Base-by-base conservation (phyloP, 768 basidiomycete genomes). In the Amanita inopinata region DNA sequence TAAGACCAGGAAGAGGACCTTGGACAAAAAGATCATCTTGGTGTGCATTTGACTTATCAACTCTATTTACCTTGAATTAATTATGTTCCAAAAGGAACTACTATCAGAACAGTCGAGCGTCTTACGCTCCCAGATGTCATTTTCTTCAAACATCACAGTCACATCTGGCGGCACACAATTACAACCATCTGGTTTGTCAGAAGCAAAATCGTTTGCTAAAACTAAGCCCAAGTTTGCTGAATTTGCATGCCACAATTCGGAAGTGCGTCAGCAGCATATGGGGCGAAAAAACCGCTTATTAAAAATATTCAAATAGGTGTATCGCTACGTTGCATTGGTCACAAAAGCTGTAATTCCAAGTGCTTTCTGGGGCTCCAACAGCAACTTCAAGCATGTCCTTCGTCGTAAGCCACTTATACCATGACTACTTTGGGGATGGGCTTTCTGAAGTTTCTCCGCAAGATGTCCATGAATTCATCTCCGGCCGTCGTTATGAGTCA, bases 391-490 rank as follows among this genome's bases (percentile, higher is more conserved):
- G 40, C 47, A 76, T 5, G 59, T 88, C 12, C 63, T 76, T 45
- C 53, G 61, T 27, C 64, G 88, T 90, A 53, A 50, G 74, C 59
- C 3, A 2, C 33, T 33, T 31, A 33, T n/a, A 38, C 19, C 24
- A 19, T 23, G 22, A 1, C 33, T 10, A 7, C 20, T 6, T 22
- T 10, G 6, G 9, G 5, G 6, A 17, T n/a, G 19, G 22, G 20
- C 30, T 30, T 7, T 33, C 18, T 43, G 20, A 12, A 11, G 20
- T 12, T 17, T 9, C 40, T 10, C 46, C 5, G 5, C 39, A 42
- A 93, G 92, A 78, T 52, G 68, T 90, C 33, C 78, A 82, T 46
- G 60, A 64, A n/a, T 82, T 94, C 49, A 76, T 98, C 33, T 58
- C 67, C 10, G 72, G 72, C 34, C 76, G 90, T 11, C 80, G 89